These are phyloP conservation scores for Pachysandra terminalis DNA, from an alignment of 164 flowering plant genomes.

Conservation along the genomic window DNA sequence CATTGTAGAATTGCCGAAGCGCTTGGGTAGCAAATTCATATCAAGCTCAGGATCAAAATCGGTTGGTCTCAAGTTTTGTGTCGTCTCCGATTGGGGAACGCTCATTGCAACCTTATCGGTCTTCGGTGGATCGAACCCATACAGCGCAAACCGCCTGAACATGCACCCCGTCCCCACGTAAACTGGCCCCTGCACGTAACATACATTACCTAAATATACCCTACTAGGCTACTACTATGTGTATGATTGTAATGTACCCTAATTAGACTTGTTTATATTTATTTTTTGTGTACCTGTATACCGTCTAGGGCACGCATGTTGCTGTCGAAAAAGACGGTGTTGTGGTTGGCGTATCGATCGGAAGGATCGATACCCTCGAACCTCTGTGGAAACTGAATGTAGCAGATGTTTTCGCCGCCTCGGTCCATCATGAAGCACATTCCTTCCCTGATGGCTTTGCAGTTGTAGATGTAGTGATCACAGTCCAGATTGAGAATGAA, in stretches of 20 bases:
- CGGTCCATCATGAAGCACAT: constrained; percentile 94
- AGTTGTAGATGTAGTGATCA: constrained; percentile 76
- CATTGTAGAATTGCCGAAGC: constrained; percentile 75
- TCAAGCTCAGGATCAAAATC: constrained; percentile 59
- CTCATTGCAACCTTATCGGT: constrained; percentile 24
- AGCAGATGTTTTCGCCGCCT: constrained; percentile 76
- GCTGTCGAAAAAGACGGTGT: constrained; percentile 83
- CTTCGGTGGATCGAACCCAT: constrained; percentile 74
- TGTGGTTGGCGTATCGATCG: constrained; percentile 81
- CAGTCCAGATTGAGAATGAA: constrained; percentile 81
- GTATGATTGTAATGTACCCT: no score
- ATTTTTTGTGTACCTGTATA: constrained; percentile 35
- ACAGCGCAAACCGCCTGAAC: constrained; percentile 72
- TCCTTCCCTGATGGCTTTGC: constrained; percentile 71
- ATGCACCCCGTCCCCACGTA: constrained; percentile 83
- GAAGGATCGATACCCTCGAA: constrained; percentile 90
- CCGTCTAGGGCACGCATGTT: constrained; percentile 93
- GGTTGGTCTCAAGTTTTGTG: constrained; percentile 34
- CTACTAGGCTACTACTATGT: no score
- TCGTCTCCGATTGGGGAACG: constrained; percentile 25
- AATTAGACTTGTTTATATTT: no score
- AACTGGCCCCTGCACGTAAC: constrained; percentile 73
- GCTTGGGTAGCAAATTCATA: constrained; percentile 52
- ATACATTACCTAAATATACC: no score
- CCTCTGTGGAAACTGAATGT: constrained; percentile 83